Conservation (phyloP, 2,329 filamentous ascomycete genomes). For the Aspergillus ustus region DNA sequence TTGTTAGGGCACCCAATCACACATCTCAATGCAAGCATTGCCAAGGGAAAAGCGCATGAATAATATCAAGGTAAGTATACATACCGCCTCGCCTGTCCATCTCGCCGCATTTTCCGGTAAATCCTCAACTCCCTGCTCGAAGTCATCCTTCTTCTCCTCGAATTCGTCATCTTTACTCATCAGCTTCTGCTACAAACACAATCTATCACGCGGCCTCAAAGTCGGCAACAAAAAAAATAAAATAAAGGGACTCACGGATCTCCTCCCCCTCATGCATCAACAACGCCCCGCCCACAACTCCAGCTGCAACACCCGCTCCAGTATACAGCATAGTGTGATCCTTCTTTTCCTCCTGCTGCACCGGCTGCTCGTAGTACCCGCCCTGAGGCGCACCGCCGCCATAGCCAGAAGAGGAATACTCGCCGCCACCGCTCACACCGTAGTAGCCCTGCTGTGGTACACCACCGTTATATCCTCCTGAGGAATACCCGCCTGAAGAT, state of each 20-base stretch:
- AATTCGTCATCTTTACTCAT: conserved; percentile 36
- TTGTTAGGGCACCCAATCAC: background rate
- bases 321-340: conserved; percentile 42
- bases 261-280: conserved; percentile 53
- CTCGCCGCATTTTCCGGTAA: conserved; percentile 50
- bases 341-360: conserved; percentile 26
- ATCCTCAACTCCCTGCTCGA: conserved; percentile 43
- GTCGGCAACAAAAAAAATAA: background rate
- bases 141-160: conserved; percentile 37
- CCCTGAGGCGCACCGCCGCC: conserved; percentile 23
- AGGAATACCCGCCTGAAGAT: conserved; percentile 19
- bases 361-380: conserved; percentile 20
- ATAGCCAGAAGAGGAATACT: conserved; percentile 1
- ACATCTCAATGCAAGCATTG: background rate
- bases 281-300: conserved; percentile 49
- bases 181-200: background rate
- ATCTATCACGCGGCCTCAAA: background rate
- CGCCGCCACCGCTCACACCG: conserved; percentile 19
- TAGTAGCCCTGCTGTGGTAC: conserved; percentile 20
- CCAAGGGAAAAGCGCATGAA: background rate
- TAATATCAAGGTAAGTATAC: conserved; percentile 2
- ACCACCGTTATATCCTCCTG: conserved; percentile 23
- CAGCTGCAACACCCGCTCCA: conserved; percentile 46
- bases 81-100: conserved; percentile 49
- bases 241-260: conserved; percentile 37